Evolutionary conservation across 331 rosid genomes (phyloP).

Genomic region (Rosa hybrid): DNA sequence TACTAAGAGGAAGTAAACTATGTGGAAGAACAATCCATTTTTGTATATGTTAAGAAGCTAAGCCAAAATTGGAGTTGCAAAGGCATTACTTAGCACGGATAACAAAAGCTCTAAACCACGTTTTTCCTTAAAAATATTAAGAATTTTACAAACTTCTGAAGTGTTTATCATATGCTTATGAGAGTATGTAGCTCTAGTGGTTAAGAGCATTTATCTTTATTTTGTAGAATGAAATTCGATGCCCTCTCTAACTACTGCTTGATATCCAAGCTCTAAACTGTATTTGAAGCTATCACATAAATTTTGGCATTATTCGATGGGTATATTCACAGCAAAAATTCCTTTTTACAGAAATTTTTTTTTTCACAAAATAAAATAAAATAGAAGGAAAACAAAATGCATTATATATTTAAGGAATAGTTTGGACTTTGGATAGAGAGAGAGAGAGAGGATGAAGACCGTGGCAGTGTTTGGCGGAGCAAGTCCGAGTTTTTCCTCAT

Average conservation of each 20-base stretch:
- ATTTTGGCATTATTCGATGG: background rate
- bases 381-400: background rate
- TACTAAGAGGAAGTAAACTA: background rate
- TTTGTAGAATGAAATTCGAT: fast-evolving
- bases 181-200: background rate
- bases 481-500: conserved; percentile 40
- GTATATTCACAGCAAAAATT: background rate
- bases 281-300: too few relatives aligned
- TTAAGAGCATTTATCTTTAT: background rate
- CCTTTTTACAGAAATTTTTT: background rate
- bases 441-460: conserved; percentile 45
- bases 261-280: background rate
- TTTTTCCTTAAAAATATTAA: background rate
- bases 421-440: background rate
- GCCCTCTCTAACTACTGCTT: fast-evolving
- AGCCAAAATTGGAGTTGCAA: background rate
- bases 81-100: background rate
- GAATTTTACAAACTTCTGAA: background rate
- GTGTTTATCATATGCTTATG: background rate
- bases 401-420: background rate
- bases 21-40: background rate
- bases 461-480: conserved; percentile 57
- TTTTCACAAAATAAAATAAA: background rate
- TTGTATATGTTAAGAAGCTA: background rate
- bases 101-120: background rate